phyloP scores from a whole-genome alignment of 176 grass and related monocot species.

The Guadua angustifolia region DNA sequence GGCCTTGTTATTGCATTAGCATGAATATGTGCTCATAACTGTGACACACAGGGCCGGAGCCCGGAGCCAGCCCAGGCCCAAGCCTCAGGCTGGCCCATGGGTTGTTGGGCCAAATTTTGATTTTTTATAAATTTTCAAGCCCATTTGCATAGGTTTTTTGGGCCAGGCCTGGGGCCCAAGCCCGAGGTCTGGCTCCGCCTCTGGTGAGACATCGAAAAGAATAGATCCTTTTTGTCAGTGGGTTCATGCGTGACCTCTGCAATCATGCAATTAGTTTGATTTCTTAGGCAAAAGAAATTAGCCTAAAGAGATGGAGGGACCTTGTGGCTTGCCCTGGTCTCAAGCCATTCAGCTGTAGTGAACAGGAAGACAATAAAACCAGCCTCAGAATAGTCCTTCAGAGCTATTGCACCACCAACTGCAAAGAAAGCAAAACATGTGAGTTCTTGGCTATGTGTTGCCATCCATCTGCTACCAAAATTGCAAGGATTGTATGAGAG shows the following conservation, averaged over 20 bases:
- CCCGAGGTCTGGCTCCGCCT: no score
- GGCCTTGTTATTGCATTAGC: background rate
- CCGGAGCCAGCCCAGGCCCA: no score
- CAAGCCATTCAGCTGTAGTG: conserved; percentile 89
- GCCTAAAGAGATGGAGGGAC: conserved; percentile 44
- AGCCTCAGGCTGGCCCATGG: no score
- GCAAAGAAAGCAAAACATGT: conserved; percentile 37
- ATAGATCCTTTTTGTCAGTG: conserved; percentile 39
- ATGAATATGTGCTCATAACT: conserved; percentile 27
- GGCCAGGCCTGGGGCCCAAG: no score
- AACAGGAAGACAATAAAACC: conserved; percentile 94
- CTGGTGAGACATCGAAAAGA: background rate
- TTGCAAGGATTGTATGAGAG: background rate
- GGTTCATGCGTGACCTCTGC: conserved; percentile 14
- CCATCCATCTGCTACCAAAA: conserved; percentile 32
- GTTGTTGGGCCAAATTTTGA: no score
- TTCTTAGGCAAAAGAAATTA: conserved; percentile 30
- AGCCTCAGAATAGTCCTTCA: conserved; percentile 85
- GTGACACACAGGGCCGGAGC: no score
- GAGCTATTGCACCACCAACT: conserved; percentile 92
- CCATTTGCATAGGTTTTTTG: no score
- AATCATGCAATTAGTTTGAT: background rate
- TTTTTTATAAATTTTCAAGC: no score
- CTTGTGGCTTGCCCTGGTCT: conserved; percentile 83
- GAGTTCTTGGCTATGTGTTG: conserved; percentile 17